Conservation (phyloP, 345 rosid genomes). For the Salix brachista region DNA sequence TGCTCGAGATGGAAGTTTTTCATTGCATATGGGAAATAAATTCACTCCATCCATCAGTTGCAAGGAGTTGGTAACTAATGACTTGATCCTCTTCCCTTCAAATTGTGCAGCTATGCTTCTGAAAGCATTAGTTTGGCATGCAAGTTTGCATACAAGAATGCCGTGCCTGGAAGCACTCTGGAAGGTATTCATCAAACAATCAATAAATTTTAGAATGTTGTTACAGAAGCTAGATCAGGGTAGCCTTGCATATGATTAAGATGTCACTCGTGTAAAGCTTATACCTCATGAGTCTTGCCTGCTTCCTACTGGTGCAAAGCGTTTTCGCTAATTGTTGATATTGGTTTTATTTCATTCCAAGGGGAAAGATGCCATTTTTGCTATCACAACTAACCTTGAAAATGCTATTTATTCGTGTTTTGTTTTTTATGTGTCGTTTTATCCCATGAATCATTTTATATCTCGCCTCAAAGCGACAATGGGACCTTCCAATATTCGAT, state of each 20-base stretch:
- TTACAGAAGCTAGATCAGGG: not conserved
- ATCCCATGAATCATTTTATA: not conserved
- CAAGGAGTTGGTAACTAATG: not conserved
- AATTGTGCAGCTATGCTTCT: constrained; percentile 65
- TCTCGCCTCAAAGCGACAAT: not conserved
- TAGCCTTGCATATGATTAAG: not conserved
- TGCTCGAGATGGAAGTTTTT: constrained; percentile 1
- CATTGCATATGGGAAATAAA: constrained; percentile 3
- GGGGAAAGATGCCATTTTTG: too few relatives aligned
- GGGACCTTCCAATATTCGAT: not conserved
- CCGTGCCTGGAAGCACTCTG: constrained; percentile 82
- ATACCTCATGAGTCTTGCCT: too few relatives aligned
- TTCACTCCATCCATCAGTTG: not conserved
- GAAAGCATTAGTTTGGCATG: constrained; percentile 84
- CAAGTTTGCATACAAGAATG: constrained; percentile 72
- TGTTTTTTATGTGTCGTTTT: not conserved
- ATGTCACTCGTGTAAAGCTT: too few relatives aligned
- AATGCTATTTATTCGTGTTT: too few relatives aligned
- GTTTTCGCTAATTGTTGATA: too few relatives aligned
- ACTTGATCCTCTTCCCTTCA: constrained; percentile 5
- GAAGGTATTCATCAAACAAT: constrained; percentile 43
- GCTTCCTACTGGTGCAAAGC: too few relatives aligned
- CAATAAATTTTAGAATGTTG: not conserved
- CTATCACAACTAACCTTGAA: too few relatives aligned
- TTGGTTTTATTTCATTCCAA: too few relatives aligned